A percentile compares a stretch with the other conserved stretches of the same genome.
These are phyloP conservation scores for Trichosporon faecale DNA, from an alignment of 1,284 basidiomycete genomes.

Conservation along the genomic window DNA sequence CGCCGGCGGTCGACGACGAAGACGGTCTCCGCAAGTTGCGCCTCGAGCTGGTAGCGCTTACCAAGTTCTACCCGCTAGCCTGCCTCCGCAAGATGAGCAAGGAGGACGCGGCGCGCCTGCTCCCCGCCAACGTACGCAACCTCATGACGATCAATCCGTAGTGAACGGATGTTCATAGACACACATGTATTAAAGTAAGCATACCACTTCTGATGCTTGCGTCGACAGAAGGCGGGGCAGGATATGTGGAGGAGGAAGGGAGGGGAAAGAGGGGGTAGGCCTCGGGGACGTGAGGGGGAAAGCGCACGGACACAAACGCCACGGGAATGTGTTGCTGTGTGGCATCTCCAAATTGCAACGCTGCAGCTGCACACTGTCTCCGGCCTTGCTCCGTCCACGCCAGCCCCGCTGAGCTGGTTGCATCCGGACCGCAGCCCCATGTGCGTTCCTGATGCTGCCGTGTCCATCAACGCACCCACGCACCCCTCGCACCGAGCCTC, in stretches of 20 bases:
- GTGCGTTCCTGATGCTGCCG: too few species aligned
- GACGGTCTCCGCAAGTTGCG: conserved; percentile 32
- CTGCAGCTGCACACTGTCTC: not conserved
- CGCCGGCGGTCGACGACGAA: conserved; percentile 14
- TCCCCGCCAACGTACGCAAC: conserved; percentile 41
- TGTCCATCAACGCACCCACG: not conserved
- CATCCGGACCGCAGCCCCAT: too few species aligned
- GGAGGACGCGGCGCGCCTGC: conserved; percentile 36
- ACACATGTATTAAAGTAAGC: not conserved
- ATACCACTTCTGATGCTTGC: not conserved
- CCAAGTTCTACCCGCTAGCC: conserved; percentile 48
- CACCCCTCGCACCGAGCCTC: too few species aligned
- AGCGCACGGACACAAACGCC: not conserved
- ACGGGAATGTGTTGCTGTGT: not conserved
- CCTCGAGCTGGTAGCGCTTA: conserved; percentile 44
- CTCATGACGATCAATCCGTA: conserved; percentile 32
- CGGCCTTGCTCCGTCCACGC: not conserved
- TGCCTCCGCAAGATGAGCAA: conserved; percentile 44
- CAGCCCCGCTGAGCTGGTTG: too few species aligned
- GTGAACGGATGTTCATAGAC: not conserved
- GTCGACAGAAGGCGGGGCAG: not conserved
- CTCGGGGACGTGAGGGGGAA: too few species aligned
- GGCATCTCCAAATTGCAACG: not conserved
- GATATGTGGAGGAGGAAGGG: not conserved
- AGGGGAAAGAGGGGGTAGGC: too few species aligned